Evolutionary conservation across 2,329 filamentous ascomycete species (phyloP), one percentile per base, ranked within the genome.

Genomic region (Colletotrichum euphorbiae): DNA sequence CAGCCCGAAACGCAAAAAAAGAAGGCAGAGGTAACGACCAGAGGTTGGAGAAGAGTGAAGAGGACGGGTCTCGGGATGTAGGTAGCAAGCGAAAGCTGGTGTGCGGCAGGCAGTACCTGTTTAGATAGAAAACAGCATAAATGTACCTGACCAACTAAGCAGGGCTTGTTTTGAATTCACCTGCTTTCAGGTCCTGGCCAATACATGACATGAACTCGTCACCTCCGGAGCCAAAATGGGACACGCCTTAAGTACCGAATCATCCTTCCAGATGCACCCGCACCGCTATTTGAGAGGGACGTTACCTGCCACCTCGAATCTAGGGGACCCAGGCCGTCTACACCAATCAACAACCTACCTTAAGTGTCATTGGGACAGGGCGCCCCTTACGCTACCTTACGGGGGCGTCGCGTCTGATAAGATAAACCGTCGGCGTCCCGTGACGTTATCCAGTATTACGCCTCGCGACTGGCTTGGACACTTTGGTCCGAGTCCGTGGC

Each of bases 401-500:
- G 43, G 42, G 63, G 57, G 11, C 31, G 28, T 54, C 24, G 43
- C 51, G 43, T 51, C 59, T 51, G 63, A 50, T 56, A 56, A 51
- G 57, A 55, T 62, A 38, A 33, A 46, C 24, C 19, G 28, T 17
- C 6, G 48, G 33, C 24, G 24, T 40, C 57, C 51, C 57, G 63
- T 67, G 63, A 59, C 54, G 38, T 57, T 43, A 45, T 57, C 54
- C 52, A 56, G 62, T 66, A 28, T 28, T 28, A 43, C 56, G 57
- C 63, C 63, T 62, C 17, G 33, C 46, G 31, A 21, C 33, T 48
- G 63, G 63, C 57, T 55, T 67, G 57, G 57, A 62, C 50, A 12
- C 42, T 62, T 55, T 62, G 21, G 57, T 66, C 63, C 57, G 63
- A 55, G 63, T 62, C 43, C 57, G 57, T 55, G 50, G 56, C 48